phyloP scores from a whole-genome alignment of 2,329 filamentous ascomycete genomes.

The Blastomyces silverae region DNA sequence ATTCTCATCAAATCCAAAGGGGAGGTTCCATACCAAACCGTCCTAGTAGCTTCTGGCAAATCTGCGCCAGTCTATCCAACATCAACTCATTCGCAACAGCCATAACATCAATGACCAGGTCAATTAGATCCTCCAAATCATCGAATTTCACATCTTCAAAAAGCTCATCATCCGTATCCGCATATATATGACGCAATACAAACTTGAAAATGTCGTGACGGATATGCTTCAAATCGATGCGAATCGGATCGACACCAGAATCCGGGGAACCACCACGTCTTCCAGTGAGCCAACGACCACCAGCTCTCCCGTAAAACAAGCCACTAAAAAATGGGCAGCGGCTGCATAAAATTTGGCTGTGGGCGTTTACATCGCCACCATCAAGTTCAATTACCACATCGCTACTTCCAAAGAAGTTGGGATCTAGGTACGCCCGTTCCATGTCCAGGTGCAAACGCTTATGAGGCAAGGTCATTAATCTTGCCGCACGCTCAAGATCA shows the following conservation, averaged over 20 bases:
- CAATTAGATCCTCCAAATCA: slow-evolving; percentile 75
- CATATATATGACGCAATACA: slow-evolving; percentile 75
- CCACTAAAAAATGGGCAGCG: slow-evolving; percentile 89
- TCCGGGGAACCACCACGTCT: slow-evolving; percentile 48
- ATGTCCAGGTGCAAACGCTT: slow-evolving; percentile 64
- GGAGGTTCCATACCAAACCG: slow-evolving; percentile 54
- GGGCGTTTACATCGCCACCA: slow-evolving; percentile 60
- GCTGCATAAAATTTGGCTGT: slow-evolving; percentile 71
- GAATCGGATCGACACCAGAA: slow-evolving; percentile 46
- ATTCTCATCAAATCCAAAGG: slow-evolving; percentile 3
- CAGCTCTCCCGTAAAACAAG: slow-evolving; percentile 80
- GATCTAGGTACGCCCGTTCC: slow-evolving; percentile 59
- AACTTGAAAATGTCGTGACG: slow-evolving; percentile 65
- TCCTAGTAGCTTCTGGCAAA: slow-evolving; percentile 79
- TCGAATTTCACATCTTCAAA: slow-evolving; percentile 69
- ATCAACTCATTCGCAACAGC: slow-evolving; percentile 88
- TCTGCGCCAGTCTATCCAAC: slow-evolving; percentile 81
- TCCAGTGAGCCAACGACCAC: slow-evolving; percentile 72
- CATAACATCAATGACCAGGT: slow-evolving; percentile 87
- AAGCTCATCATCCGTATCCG: slow-evolving; percentile 69
- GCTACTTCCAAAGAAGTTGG: slow-evolving; percentile 66
- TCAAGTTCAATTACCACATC: slow-evolving; percentile 75
- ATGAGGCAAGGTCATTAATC: slow-evolving; percentile 62
- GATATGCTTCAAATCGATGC: slow-evolving; percentile 78
- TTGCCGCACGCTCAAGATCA: slow-evolving; percentile 67